Conservation (phyloP, 2,329 filamentous ascomycete species). For the Emericellopsis cladophorae region DNA sequence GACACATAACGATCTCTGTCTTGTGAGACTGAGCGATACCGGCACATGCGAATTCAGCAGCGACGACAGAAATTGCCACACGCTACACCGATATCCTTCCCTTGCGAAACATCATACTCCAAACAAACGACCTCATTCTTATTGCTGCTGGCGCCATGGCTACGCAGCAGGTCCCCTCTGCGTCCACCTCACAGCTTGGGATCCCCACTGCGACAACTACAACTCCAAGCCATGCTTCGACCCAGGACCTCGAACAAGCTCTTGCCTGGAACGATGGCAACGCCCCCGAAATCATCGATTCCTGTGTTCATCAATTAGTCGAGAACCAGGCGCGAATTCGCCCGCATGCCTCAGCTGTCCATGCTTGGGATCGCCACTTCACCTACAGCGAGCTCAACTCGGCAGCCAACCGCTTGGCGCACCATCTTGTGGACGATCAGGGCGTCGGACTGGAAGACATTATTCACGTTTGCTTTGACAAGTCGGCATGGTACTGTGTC, state of each 20-base stretch:
- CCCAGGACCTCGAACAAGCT: constrained; percentile 1
- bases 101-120: too few species aligned
- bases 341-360: constrained; percentile 20
- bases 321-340: constrained; percentile 1
- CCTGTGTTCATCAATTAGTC: constrained; percentile 1
- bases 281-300: not conserved
- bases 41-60: not conserved
- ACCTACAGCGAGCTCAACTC: constrained; percentile 25
- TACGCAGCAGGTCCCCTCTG: not conserved
- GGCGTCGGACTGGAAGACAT: not conserved
- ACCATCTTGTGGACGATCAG: constrained; percentile 12
- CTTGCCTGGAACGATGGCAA: constrained; percentile 2
- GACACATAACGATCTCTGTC: not conserved
- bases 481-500: constrained; percentile 2
- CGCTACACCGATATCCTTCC: too few species aligned
- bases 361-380: constrained; percentile 28
- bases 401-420: constrained; percentile 22
- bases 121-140: not conserved
- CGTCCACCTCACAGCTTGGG: not conserved
- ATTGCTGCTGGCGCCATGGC: not conserved
- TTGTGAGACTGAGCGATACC: not conserved
- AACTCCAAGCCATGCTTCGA: not conserved
- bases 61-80: not conserved
- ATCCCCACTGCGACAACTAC: not conserved
- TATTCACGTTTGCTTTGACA: constrained; percentile 4